Base-by-base conservation (phyloP, 163 green algal genomes). In the Coccomyxa subellipsoidea region DNA sequence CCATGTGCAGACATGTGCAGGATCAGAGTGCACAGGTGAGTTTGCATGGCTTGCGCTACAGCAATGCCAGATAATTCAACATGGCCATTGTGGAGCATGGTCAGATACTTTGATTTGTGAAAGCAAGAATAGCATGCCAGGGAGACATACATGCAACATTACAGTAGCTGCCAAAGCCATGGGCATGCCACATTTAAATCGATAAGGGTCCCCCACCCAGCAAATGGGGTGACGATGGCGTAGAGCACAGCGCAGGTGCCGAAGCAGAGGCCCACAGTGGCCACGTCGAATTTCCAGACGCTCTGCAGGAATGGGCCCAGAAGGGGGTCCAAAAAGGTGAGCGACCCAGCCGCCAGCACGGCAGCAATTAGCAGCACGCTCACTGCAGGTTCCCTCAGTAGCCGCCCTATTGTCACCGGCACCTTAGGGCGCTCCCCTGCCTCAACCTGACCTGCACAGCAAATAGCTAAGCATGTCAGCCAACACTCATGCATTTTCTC, bases 261-360 rank as follows among this genome's bases (percentile, higher is more conserved):
- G 7, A 80, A 80, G 37, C 75, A 66, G 25, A 80, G 32, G 37
- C 75, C 75, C 12, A 78, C 32, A 8, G 34, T 38, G 4, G 27
- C 34, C 1, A 47, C 71, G 27, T 34, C 32, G 15, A 15, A 78
- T 12, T 12, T 4, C 31, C 25, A 39, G 27, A 31, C 36, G 3
- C 32, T 21, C 71, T 78, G 9, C 21, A 78, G 6, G 23, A 53
- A 80, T 9, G 75, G 35, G 38, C 75, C 75, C 38, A 80, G 7
- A 12, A 32, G 10, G 12, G 75, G 29, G 27, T 80, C 75, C 15
- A 59, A 25, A 37, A 80, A 80, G 37, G 75, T 80, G 37, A 80
- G 35, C 25, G 75, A 38, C 25, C 32, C 75, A 66, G 75, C 75
- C 9, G 37, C 35, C 21, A 80, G 23, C 75, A 66, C 7, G 75